These are phyloP conservation scores for Epichloe glyceriae DNA, from an alignment of 2,329 filamentous ascomycete genomes.

Conservation along the genomic window DNA sequence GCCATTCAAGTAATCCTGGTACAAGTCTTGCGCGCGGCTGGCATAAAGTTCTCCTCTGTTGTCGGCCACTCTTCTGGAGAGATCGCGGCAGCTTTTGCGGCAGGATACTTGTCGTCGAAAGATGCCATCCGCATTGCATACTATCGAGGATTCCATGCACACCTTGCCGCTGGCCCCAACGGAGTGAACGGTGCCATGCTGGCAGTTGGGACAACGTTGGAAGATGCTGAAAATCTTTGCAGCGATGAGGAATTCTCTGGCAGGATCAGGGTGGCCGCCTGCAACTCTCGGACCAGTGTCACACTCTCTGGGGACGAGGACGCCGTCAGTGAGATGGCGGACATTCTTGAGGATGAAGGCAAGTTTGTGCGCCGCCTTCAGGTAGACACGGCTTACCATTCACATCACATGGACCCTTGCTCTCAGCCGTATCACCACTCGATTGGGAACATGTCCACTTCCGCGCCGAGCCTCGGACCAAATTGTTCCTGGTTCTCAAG, in stretches of 20 bases:
- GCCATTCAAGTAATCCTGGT: constrained; percentile 27
- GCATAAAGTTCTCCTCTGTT: constrained; percentile 17
- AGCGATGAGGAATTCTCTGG: constrained; percentile 11
- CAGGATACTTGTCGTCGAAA: constrained; percentile 7
- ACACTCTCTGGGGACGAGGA: constrained; percentile 20
- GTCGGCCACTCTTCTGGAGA: constrained; percentile 29
- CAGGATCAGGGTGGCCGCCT: constrained; percentile 13
- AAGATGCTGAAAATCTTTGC: constrained; percentile 2
- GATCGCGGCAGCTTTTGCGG: constrained; percentile 28
- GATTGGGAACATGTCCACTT: background rate
- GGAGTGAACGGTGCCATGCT: constrained; percentile 9
- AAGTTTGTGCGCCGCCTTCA: constrained; percentile 19
- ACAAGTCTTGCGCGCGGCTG: constrained; percentile 19
- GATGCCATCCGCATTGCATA: constrained; percentile 7
- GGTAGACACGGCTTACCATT: constrained; percentile 28
- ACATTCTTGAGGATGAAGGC: constrained; percentile 11
- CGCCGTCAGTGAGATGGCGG: constrained; percentile 14
- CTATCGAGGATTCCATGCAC: constrained; percentile 2
- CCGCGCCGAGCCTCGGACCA: background rate
- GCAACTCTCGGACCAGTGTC: constrained; percentile 11
- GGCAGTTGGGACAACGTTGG: constrained; percentile 10
- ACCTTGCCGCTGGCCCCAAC: background rate
- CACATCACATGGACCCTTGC: constrained; percentile 23
- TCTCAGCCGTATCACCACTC: constrained; percentile 7
- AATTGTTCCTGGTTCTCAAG: background rate